A percentile compares a stretch with the other conserved stretches of the same genome.
phyloP scores from a whole-genome alignment of 495 filamentous ascomycete species.

The Staphylotrichum longicolle region DNA sequence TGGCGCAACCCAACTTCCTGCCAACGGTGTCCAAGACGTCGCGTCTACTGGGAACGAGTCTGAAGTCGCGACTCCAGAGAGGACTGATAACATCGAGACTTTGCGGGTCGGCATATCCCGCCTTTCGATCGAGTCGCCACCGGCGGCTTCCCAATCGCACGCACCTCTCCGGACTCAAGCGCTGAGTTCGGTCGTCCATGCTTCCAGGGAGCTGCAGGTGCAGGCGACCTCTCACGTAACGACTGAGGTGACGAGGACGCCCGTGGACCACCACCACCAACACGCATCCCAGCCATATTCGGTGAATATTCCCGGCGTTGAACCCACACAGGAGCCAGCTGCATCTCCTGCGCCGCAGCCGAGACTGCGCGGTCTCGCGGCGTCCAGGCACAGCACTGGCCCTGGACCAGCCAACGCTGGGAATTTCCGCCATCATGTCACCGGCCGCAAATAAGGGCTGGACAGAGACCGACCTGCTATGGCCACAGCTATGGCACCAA shows the following conservation, averaged over 20 bases:
- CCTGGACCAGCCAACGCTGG: slow-evolving; percentile 8
- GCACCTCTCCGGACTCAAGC: background rate
- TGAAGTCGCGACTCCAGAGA: background rate
- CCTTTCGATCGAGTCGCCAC: background rate
- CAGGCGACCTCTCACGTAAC: background rate
- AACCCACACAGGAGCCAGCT: background rate
- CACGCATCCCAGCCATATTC: too few species aligned
- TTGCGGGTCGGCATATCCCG: slow-evolving; percentile 5
- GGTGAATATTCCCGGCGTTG: background rate
- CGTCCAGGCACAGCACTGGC: slow-evolving; percentile 18
- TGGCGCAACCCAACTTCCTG: background rate
- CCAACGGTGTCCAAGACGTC: background rate
- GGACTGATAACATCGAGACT: slow-evolving; percentile 10
- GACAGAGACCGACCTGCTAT: background rate
- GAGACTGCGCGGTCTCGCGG: slow-evolving; percentile 16
- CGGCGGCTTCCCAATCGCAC: background rate
- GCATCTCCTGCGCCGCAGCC: background rate
- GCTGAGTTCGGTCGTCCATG: background rate
- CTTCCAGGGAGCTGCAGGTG: background rate
- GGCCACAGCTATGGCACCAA: too few species aligned
- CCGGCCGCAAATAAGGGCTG: background rate
- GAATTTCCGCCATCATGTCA: slow-evolving; percentile 15
- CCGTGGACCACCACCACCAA: too few species aligned
- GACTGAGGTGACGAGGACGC: background rate
- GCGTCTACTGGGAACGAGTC: background rate